These are phyloP conservation scores for Achlya hypogyna DNA, from an alignment of 352 stramenopile species.

Conservation along the genomic window DNA sequence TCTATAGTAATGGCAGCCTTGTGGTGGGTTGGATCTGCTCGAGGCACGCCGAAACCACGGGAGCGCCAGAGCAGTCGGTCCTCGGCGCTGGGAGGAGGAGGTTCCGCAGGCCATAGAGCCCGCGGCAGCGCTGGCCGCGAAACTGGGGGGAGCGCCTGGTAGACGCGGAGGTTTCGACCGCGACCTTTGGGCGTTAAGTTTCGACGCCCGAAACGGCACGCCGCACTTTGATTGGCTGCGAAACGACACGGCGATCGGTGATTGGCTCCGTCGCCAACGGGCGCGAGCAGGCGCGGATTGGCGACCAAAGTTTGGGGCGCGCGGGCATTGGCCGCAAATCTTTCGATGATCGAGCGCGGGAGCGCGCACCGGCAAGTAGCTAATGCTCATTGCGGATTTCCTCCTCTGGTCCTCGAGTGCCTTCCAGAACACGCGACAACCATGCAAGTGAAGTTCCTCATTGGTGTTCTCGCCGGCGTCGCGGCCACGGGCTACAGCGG, in stretches of 20 bases:
- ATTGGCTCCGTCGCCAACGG: background rate
- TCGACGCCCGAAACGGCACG: background rate
- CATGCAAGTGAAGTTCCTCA: constrained; percentile 16
- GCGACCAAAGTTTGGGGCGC: background rate
- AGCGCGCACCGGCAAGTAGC: background rate
- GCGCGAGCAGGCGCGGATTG: background rate
- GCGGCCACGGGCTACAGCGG: background rate
- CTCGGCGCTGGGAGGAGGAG: too few relatives aligned
- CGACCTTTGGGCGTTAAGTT: background rate
- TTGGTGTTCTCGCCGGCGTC: constrained; percentile 2
- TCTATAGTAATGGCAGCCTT: too few relatives aligned
- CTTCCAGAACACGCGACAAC: constrained; percentile 3
- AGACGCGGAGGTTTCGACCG: too few relatives aligned
- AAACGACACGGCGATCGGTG: too few relatives aligned
- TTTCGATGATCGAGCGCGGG: background rate
- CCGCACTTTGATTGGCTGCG: constrained; percentile 5
- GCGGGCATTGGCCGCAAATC: background rate
- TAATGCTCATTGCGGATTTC: background rate
- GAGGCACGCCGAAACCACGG: too few relatives aligned
- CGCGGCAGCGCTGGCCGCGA: too few relatives aligned
- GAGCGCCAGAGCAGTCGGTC: too few relatives aligned
- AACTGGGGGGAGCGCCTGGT: too few relatives aligned
- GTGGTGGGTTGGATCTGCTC: too few relatives aligned
- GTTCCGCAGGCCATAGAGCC: too few relatives aligned
- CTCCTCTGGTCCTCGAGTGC: background rate